A percentile compares a stretch with the other conserved stretches of the same genome.
Evolutionary conservation across 495 filamentous ascomycete genomes (phyloP).

Genomic region (Penicillium argentinense): DNA sequence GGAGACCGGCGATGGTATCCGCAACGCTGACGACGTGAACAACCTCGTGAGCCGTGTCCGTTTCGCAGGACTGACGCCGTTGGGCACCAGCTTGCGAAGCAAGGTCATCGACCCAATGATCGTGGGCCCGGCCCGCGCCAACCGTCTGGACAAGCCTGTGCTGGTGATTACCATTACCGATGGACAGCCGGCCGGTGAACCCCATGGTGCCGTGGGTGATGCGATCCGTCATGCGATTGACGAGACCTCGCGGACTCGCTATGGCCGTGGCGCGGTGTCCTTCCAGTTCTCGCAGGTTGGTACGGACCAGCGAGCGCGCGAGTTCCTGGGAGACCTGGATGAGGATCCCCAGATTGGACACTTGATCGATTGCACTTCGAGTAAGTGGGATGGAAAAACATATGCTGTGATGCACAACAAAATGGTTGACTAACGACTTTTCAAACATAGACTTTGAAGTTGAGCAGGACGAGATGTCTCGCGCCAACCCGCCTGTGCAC

Average conservation of each 20-base stretch:
- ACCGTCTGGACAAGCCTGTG: constrained; percentile 61
- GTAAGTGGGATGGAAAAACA: no score
- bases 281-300: constrained; percentile 79
- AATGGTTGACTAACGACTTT: neutral
- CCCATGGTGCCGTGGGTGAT: constrained; percentile 48
- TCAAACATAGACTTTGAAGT: constrained; percentile 58
- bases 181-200: constrained; percentile 61
- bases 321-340: constrained; percentile 63
- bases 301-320: constrained; percentile 63
- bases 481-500: constrained; percentile 52
- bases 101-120: constrained; percentile 66
- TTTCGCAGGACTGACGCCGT: constrained; percentile 68
- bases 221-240: constrained; percentile 48
- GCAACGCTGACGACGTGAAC: constrained; percentile 57
- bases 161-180: constrained; percentile 73
- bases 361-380: constrained; percentile 72
- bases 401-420: no score
- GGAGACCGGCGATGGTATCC: constrained; percentile 52
- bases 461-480: constrained; percentile 64
- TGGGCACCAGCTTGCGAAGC: constrained; percentile 59
- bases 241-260: constrained; percentile 45
- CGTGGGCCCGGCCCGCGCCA: constrained; percentile 46
- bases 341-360: constrained; percentile 60
- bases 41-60: constrained; percentile 54
- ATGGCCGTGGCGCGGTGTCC: constrained; percentile 53